A percentile compares a stretch with the other conserved stretches of the same genome.
These are phyloP conservation scores for Cnidoscolus chayamansa DNA, from an alignment of 441 rosid genomes.

Conservation along the genomic window DNA sequence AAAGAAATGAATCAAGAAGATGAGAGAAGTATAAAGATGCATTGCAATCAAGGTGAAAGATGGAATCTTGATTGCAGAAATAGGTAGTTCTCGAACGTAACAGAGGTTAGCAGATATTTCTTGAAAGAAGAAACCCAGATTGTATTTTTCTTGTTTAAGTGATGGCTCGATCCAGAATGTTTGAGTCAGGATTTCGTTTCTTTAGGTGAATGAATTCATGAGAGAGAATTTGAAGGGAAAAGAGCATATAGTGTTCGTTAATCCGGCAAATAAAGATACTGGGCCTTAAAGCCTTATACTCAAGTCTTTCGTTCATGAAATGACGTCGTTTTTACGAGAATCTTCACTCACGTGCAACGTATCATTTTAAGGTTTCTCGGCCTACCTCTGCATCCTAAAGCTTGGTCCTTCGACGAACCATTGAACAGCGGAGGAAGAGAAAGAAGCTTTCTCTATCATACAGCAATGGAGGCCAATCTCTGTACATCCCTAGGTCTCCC, in stretches of 20 bases:
- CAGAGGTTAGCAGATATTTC: not conserved
- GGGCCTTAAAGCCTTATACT: not conserved
- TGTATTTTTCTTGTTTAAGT: not conserved
- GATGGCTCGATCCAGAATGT: not conserved
- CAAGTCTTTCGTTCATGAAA: not conserved
- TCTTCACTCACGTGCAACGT: not conserved
- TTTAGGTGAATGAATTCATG: not conserved
- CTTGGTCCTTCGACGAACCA: not conserved
- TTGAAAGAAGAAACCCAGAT: not conserved
- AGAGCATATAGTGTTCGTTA: not conserved
- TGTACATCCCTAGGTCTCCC: conserved; percentile 52
- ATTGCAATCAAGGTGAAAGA: conserved; percentile 22
- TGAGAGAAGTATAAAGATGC: conserved; percentile 25
- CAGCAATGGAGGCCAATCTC: conserved; percentile 57
- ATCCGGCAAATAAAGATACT: not conserved
- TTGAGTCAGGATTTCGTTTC: not conserved
- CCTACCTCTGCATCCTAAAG: not conserved
- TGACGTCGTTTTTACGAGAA: not conserved
- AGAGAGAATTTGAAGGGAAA: conserved; percentile 22
- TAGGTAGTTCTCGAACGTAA: not conserved
- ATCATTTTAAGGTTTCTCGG: not conserved
- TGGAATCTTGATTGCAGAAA: conserved; percentile 9
- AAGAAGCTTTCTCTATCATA: not conserved
- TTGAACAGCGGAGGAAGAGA: not conserved
- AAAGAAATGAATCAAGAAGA: conserved; percentile 36